Evolutionary conservation across 2,329 filamentous ascomycete genomes (phyloP), one percentile per base, ranked within the genome.

Genomic region (Fusarium drepaniforme): DNA sequence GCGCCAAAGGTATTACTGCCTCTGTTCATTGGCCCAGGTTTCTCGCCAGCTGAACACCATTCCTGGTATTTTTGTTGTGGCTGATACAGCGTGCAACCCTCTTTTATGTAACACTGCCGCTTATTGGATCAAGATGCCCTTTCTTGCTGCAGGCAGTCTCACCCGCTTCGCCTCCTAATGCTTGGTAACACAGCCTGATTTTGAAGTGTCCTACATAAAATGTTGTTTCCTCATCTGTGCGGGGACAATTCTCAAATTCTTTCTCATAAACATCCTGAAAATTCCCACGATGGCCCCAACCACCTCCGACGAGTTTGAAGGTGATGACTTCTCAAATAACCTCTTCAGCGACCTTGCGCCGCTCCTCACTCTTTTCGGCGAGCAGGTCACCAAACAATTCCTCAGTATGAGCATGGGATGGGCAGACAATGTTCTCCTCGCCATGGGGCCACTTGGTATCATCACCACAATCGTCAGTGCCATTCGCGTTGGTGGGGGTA

Each of bases 361-460:
- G 1, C 18, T 58, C 0, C 33, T 80, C 0, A 65, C 77, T 0
- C 77, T 80, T 3, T 88, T 88, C 42, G 86, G 86, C 1, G 86
- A 88, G 46, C 80, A 83, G 23, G 82, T 87, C 5, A 85, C 85
- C 0, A 87, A 84, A 73, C 86, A 88, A 73, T 88, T 86, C 5
- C 44, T 49, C 23, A 18, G 23, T 64, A 81, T 88, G 28, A 87
- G 84, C 57, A 82, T 84, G 3, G 82, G 79, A 3, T 78, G 81
- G 56, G 75, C 84, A 0, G 87, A 88, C 40, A 83, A 84, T 44
- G 76, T 88, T 3, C 83, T 87, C 5, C 83, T 89, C 15, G 83
- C 86, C 0, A 81, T 88, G 62, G 85, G 82, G 0, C 87, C 87
- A 0, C 66, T 88, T 1, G 85, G 86, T 0, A 84, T 88, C 6